Conservation (phyloP, 305 asterid species). For the Fraxinus sp. region DNA sequence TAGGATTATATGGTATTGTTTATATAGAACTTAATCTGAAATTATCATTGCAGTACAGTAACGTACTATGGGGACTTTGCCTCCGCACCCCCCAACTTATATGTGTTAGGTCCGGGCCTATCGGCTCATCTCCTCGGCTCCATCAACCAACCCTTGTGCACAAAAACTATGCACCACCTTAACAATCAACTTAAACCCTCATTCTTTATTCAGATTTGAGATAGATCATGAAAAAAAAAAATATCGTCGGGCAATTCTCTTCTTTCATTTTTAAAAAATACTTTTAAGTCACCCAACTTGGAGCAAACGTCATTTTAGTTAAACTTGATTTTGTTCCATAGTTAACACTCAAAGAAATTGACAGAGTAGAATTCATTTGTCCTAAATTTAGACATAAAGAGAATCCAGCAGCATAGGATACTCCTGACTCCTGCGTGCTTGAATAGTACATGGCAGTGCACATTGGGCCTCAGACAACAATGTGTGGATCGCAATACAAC, state of each 20-base stretch:
- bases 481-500: slow-evolving; percentile 35
- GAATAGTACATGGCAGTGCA: slow-evolving; percentile 35
- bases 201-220: neutral
- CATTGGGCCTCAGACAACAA: slow-evolving; percentile 38
- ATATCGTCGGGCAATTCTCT: neutral
- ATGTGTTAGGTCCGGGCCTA: neutral
- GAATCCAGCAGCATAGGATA: slow-evolving; percentile 37
- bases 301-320: neutral
- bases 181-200: neutral
- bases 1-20: neutral
- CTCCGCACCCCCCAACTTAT: neutral
- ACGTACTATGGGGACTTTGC: neutral
- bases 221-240: neutral
- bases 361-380: neutral
- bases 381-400: neutral
- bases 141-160: neutral
- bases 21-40: neutral
- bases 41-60: neutral
- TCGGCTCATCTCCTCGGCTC: neutral
- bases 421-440: slow-evolving; percentile 29
- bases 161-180: neutral
- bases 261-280: neutral
- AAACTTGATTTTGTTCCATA: neutral
- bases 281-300: neutral
- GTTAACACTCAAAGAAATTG: neutral